Evolutionary conservation across 2,329 filamentous ascomycete species (phyloP).

Genomic region (Claviceps capensis): DNA sequence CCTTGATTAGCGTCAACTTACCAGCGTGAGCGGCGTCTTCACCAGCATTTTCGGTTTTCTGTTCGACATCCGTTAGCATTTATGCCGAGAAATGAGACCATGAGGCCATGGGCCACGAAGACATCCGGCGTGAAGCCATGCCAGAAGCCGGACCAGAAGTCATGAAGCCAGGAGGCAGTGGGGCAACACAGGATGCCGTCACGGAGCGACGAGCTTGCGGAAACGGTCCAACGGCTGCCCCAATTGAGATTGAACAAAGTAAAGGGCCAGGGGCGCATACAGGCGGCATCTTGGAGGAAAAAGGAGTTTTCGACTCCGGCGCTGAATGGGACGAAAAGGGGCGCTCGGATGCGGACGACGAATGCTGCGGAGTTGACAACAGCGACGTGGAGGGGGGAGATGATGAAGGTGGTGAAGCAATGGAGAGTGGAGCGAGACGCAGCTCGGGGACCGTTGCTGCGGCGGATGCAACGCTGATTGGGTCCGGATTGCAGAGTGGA

Average conservation of each 20-base stretch:
- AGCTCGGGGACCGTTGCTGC: slow-evolving; percentile 16
- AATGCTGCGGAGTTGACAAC: slow-evolving; percentile 15
- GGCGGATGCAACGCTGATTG: slow-evolving; percentile 5
- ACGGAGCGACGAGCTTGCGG: slow-evolving; percentile 6
- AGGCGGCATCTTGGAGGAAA: slow-evolving; percentile 37
- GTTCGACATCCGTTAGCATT: neutral
- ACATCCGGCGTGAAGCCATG: too few species aligned
- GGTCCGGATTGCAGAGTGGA: slow-evolving; percentile 12
- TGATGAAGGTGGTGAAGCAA: slow-evolving; percentile 11
- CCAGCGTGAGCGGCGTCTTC: slow-evolving; percentile 26
- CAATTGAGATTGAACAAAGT: neutral
- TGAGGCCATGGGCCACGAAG: neutral
- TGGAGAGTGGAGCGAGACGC: slow-evolving; percentile 23
- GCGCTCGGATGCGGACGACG: slow-evolving; percentile 11
- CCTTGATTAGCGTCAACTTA: slow-evolving; percentile 14
- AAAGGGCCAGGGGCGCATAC: slow-evolving; percentile 24
- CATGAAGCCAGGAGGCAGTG: slow-evolving; percentile 5
- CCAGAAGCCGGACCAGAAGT: too few species aligned
- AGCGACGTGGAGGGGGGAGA: slow-evolving; percentile 17
- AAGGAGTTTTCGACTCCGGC: slow-evolving; percentile 14
- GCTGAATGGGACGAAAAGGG: slow-evolving; percentile 14
- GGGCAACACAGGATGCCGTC: slow-evolving; percentile 8
- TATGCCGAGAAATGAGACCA: neutral
- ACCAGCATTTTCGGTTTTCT: slow-evolving; percentile 23
- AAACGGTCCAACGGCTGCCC: slow-evolving; percentile 4